Evolutionary conservation across 768 basidiomycete species (phyloP).

Genomic region (Candolleomyces eurysporus): DNA sequence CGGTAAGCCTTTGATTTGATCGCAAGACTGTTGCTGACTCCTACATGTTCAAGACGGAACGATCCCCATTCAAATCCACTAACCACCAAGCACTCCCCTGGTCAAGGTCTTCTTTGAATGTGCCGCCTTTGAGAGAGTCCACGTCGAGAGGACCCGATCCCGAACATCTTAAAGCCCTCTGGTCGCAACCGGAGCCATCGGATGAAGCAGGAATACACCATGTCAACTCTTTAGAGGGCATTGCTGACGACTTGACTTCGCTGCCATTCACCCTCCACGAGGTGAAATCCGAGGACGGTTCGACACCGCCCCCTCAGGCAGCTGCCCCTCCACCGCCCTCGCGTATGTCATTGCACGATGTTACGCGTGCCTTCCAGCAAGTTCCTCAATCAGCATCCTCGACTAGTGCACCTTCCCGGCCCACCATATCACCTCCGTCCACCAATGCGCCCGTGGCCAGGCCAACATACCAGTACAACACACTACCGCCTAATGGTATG

Average conservation of each 20-base stretch:
- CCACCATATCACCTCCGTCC: slow-evolving; percentile 51
- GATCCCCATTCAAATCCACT: slow-evolving; percentile 38
- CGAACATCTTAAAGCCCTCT: slow-evolving; percentile 82
- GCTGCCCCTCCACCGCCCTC: slow-evolving; percentile 55
- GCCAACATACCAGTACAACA: slow-evolving; percentile 36
- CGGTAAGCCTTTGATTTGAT: slow-evolving; percentile 38
- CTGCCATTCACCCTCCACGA: slow-evolving; percentile 82
- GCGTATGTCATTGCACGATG: slow-evolving; percentile 79
- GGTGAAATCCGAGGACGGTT: slow-evolving; percentile 83
- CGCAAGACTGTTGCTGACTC: background rate
- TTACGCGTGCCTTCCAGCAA: slow-evolving; percentile 84
- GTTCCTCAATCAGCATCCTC: slow-evolving; percentile 65
- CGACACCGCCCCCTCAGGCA: slow-evolving; percentile 61
- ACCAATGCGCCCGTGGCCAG: slow-evolving; percentile 46
- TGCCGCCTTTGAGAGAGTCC: slow-evolving; percentile 60
- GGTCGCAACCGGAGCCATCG: slow-evolving; percentile 63
- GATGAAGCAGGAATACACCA: slow-evolving; percentile 64
- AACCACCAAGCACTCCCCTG: slow-evolving; percentile 43
- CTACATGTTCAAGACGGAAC: background rate
- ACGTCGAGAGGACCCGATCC: slow-evolving; percentile 70
- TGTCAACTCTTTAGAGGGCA: slow-evolving; percentile 80
- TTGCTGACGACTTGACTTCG: slow-evolving; percentile 77
- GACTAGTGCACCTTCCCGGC: slow-evolving; percentile 43
- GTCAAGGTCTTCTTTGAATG: slow-evolving; percentile 52
- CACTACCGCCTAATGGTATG: slow-evolving; percentile 45